Evolutionary conservation across 2,329 filamentous ascomycete genomes (phyloP).

Genomic region (Colletotrichum gloeosporioides): DNA sequence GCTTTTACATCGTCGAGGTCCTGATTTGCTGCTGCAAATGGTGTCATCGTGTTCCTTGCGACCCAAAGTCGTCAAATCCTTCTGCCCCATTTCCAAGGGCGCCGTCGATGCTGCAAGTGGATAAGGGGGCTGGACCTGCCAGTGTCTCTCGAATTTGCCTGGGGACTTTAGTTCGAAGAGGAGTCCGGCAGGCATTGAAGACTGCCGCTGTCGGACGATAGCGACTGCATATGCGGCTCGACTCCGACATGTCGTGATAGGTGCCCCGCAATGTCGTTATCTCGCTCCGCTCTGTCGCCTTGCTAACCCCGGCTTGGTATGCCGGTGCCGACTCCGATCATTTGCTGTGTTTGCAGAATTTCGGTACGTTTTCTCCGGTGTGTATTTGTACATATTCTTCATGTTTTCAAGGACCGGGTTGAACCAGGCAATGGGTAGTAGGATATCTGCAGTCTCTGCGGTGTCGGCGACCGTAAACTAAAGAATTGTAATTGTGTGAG

Average conservation of each 20-base stretch:
- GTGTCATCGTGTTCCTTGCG: not conserved
- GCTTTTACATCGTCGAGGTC: not conserved
- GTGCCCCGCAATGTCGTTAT: slow-evolving; percentile 16
- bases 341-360: not conserved
- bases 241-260: not conserved
- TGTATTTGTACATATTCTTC: not conserved
- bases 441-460: not conserved
- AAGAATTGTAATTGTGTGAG: rapidly evolving
- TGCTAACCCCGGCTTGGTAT: not conserved
- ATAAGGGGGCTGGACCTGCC: not conserved
- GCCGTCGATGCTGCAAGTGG: not conserved
- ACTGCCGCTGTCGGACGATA: not conserved
- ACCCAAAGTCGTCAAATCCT: not conserved
- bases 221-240: not conserved
- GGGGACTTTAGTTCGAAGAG: rapidly evolving
- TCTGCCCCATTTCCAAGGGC: not conserved
- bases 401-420: not conserved
- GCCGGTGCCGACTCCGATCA: not conserved
- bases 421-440: not conserved
- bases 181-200: not conserved
- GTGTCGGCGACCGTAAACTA: rapidly evolving
- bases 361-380: rapidly evolving
- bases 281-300: slow-evolving; percentile 11
- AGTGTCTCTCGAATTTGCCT: not conserved
- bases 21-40: not conserved